These are phyloP conservation scores for Tubosaeta sp. DNA, from an alignment of 768 basidiomycete species.

Conservation along the genomic window DNA sequence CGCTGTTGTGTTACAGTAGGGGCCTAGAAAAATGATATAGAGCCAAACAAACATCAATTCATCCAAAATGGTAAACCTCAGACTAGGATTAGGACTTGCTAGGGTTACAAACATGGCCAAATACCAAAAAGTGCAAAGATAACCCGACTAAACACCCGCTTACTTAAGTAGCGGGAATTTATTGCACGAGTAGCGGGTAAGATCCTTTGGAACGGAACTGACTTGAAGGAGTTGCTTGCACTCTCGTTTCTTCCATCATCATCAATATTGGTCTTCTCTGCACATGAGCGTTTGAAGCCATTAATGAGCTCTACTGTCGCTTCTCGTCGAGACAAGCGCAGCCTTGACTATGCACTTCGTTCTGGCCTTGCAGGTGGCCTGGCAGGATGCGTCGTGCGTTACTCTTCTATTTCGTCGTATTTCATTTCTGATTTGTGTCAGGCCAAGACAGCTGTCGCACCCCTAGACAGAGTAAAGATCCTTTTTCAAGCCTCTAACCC, in stretches of 20 bases:
- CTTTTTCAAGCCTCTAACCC: constrained; percentile 96
- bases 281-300: constrained; percentile 2
- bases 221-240: not conserved
- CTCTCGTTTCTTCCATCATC: constrained; percentile 12
- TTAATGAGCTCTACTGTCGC: constrained; percentile 34
- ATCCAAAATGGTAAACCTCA: no score
- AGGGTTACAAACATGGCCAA: no score
- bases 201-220: not conserved
- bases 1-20: no score
- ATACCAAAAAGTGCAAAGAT: no score
- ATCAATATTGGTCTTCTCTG: not conserved
- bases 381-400: constrained; percentile 87
- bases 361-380: constrained; percentile 91
- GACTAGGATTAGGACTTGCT: no score
- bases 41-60: no score
- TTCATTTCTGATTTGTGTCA: constrained; percentile 28
- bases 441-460: constrained; percentile 95
- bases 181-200: no score
- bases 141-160: no score
- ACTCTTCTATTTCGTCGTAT: not conserved
- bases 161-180: no score
- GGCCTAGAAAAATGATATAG: no score
- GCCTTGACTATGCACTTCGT: constrained; percentile 59
- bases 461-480: constrained; percentile 97
- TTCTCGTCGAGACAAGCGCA: constrained; percentile 49